Base-by-base conservation (phyloP, 73 alveolate species). In the Paramecium sexaurelia region DNA sequence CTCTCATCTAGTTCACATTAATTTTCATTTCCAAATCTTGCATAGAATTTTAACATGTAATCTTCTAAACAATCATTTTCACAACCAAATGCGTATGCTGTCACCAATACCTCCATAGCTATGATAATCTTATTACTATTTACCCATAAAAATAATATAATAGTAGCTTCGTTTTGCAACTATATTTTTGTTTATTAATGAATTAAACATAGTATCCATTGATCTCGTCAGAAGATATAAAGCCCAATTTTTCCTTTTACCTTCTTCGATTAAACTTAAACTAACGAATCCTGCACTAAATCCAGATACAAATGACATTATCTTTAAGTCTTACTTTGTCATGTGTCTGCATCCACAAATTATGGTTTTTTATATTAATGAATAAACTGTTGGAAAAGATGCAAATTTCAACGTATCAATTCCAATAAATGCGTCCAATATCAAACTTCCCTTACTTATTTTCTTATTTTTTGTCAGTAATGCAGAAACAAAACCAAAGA, bases 151-250 rank as follows among this genome's bases (percentile, higher is more conserved):
- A 4, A 73, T 73, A 5, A 73, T 73, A 35, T 73, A 73, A 39
- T 73, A 73, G 6, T 73, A 73, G 27, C 61, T 73, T 36, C 43
- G 55, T 73, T 73, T 73, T 33, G 87, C 55, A 73, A 73, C 43
- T n/a, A 36, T 36, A 35, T 73, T 73, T 39, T 73, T 73, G 57
- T 73, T 73, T 33, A 36, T 33, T n/a, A 73, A 33, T 73, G 87
- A 73, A 73, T 36, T 73, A 73, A 73, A 73, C 43, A 73, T 73
- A 17, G 87, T 73, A 73, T 73, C 87, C 87, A 73, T 73, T 36
- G 87, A 73, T 73, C 87, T 73, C 15, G 87, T 73, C 19, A 73
- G 27, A 13, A 73, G 19, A 39, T 73, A 73, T n/a, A 73, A 36
- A 36, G 87, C 87, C 87, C 87, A 73, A 73, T 73, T 73, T 17